Base-by-base conservation (phyloP, 1,284 basidiomycete species). In the Ceratobasidium sp. region DNA sequence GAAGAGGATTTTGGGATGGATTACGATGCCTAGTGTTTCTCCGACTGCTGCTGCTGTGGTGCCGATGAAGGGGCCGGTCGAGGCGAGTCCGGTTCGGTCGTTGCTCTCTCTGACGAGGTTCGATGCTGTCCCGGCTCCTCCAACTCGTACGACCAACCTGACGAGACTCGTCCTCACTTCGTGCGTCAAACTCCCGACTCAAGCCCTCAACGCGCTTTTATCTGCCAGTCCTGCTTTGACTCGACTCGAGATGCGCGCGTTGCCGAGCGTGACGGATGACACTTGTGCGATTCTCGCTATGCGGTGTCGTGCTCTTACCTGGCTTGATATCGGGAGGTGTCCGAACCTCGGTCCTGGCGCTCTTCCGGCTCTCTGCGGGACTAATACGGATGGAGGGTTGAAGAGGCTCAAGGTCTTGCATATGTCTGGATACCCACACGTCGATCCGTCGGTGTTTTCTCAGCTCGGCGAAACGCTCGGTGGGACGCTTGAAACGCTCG, bases 321-420 rank as follows among this genome's bases (percentile, higher is more conserved):
- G 86, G 0, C 87, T 98, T 72, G 91, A 98, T 84, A 85, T 97
- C 80, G 91, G 90, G 78, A 89, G 93, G 80, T 98, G 96, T 83
- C 82, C 84, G 26, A 91, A 91, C 80, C 86, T 97, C 79, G 90
- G 91, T 77, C 92, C 91, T 0, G 85, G 88, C 10, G 94, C 95
- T 1, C 86, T 89, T 6, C 79, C 83, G 15, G 26, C 58, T 4
- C 71, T 80, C 26, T 18, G 26, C 53, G 77, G 80, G 20, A 28
- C 39, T 39, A 49, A 39, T 23, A 63, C 69, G 18, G 64, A 76
- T 61, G 49, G 23, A 63, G 51, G 49, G 18, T n/a, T 39, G 5
- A 23, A 49, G 2, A n/a, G 20, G n/a, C 33, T 71, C 4, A 23
- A 9, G 15, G 60, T 71, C 6, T 58, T 77, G 18, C 63, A 63